phyloP scores from a whole-genome alignment of 352 stramenopile species.

The Phytophthora pluvialis region DNA sequence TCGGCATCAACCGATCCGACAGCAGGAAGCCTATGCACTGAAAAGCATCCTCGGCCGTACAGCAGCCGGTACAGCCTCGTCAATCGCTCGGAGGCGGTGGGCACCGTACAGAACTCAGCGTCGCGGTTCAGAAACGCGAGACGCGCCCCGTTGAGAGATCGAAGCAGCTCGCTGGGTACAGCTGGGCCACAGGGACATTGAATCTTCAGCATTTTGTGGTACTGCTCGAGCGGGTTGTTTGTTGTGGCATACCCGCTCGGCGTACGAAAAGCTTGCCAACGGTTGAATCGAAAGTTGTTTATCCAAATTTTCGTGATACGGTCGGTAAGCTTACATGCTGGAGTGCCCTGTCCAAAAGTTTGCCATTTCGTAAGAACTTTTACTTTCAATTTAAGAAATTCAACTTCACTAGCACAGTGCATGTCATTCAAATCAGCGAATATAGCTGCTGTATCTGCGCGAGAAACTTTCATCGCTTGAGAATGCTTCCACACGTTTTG shows the following conservation, averaged over 20 bases:
- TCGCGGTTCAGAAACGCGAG: conserved; percentile 5
- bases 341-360: not conserved
- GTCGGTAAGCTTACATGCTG: not conserved
- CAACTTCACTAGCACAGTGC: not conserved
- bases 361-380: conserved; percentile 4
- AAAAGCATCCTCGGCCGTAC: conserved; percentile 3
- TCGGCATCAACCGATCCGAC: conserved; percentile 1
- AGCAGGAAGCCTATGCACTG: not conserved
- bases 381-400: not conserved
- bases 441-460: not conserved
- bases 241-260: conserved; percentile 1
- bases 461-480: not conserved
- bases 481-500: conserved; percentile 14
- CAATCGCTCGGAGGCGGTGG: conserved; percentile 1
- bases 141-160: not conserved
- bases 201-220: not conserved
- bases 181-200: not conserved
- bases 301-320: not conserved
- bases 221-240: conserved; percentile 15
- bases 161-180: conserved; percentile 1
- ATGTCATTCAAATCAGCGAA: conserved; percentile 8
- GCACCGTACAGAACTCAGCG: not conserved
- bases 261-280: conserved; percentile 11
- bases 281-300: not conserved
- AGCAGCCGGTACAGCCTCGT: conserved; percentile 8